These are phyloP conservation scores for Scleroderma bovista DNA, from an alignment of 768 basidiomycete genomes.

Conservation along the genomic window DNA sequence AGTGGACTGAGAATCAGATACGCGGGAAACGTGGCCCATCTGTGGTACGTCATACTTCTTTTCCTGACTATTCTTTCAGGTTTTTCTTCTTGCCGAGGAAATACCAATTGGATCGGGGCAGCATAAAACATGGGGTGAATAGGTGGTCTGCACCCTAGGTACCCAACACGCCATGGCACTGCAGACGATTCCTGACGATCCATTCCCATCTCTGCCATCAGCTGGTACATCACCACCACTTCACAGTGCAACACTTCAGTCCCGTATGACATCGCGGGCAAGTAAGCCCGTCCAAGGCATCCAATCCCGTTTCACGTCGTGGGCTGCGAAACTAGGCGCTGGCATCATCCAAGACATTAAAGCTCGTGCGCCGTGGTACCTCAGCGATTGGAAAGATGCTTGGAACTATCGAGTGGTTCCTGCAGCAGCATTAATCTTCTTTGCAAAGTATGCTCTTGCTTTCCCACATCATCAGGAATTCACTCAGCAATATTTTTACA, in stretches of 20 bases:
- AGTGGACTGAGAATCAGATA: too few species aligned
- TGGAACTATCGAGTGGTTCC: constrained; percentile 91
- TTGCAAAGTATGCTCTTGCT: constrained; percentile 60
- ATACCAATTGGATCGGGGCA: too few species aligned
- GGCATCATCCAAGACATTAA: constrained; percentile 71
- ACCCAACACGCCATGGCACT: too few species aligned
- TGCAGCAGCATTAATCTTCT: constrained; percentile 80
- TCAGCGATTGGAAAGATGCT: constrained; percentile 85
- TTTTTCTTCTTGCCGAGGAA: too few species aligned
- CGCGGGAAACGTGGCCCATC: too few species aligned
- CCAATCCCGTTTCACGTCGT: neutral
- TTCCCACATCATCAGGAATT: neutral
- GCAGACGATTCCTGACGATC: neutral
- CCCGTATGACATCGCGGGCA: constrained; percentile 11
- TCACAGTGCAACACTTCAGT: neutral
- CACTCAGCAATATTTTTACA: constrained; percentile 18
- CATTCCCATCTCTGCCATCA: constrained; percentile 3
- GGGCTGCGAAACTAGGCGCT: constrained; percentile 34
- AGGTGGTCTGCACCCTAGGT: too few species aligned
- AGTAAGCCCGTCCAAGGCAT: constrained; percentile 53
- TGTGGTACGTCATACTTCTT: too few species aligned
- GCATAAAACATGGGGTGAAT: too few species aligned
- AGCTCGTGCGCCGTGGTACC: constrained; percentile 72
- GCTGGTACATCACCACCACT: constrained; percentile 3
- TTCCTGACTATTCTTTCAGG: too few species aligned